Evolutionary conservation across 257 asterid species (phyloP).

Genomic region (Nicotiana undulata): DNA sequence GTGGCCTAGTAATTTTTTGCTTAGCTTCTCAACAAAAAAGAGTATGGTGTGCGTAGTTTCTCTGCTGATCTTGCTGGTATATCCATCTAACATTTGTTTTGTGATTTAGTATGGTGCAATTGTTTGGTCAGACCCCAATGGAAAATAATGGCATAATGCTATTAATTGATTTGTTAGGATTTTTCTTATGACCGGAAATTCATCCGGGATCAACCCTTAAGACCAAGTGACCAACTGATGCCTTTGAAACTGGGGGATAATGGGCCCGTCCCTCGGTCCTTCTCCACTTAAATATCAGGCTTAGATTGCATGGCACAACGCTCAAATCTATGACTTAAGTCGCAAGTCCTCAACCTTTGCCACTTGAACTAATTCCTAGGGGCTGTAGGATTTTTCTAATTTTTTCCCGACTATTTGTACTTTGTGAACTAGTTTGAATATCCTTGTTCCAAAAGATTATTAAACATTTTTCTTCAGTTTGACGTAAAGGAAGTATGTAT

Average conservation of each 20-base stretch:
- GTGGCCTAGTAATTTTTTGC: background rate
- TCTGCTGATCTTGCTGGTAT: background rate
- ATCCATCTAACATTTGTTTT: background rate
- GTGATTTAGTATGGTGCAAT: background rate
- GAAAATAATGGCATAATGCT: background rate
- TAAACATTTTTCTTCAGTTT: background rate
- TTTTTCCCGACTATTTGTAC: background rate
- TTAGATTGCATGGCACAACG: no score
- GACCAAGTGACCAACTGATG: no score
- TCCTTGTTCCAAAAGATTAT: background rate
- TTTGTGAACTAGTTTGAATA: background rate
- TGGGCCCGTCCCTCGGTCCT: no score
- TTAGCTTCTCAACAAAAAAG: background rate
- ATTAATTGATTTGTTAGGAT: background rate
- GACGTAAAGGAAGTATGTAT: background rate
- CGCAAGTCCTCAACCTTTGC: no score
- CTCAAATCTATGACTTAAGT: no score
- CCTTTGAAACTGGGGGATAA: no score
- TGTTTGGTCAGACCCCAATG: background rate
- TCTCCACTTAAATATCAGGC: no score
- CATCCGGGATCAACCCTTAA: no score
- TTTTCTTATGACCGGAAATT: background rate
- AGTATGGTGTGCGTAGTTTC: background rate
- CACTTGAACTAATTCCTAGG: no score
- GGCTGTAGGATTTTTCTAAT: background rate